Conservation (phyloP, 345 rosid species). For the Hypericum androsaemum region DNA sequence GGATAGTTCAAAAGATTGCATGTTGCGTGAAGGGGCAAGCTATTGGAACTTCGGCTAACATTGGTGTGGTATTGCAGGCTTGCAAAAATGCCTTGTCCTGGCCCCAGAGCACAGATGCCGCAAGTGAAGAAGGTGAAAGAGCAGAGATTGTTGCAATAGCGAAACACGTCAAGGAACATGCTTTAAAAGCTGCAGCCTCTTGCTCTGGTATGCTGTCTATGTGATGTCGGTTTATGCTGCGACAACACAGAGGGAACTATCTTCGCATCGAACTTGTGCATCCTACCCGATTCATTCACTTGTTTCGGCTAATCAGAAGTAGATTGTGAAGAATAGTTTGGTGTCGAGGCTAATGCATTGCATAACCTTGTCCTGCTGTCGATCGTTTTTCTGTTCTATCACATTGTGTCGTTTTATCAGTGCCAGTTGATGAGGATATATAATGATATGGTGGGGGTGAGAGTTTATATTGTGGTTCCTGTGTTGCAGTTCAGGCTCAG, state of each 20-base stretch:
- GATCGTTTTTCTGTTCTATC: no score
- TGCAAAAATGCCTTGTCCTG: constrained; percentile 46
- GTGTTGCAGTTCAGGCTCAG: constrained; percentile 53
- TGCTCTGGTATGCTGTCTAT: constrained; percentile 41
- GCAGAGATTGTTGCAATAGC: constrained; percentile 20
- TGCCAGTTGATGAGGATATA: no score
- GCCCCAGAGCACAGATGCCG: constrained; percentile 23
- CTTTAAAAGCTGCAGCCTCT: constrained; percentile 34
- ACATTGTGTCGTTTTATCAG: no score
- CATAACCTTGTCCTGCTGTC: no score
- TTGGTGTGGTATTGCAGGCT: constrained; percentile 31
- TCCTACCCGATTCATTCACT: no score
- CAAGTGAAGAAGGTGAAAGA: constrained; percentile 3
- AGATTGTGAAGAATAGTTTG: no score
- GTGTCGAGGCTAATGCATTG: no score
- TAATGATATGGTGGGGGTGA: no score
- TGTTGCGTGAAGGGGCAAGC: not conserved
- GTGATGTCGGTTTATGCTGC: no score
- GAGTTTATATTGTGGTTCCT: constrained; percentile 4
- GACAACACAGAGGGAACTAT: no score
- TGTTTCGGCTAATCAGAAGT: no score
- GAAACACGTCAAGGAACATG: constrained; percentile 34
- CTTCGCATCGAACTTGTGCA: no score
- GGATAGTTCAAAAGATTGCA: not conserved
- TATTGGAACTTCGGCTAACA: not conserved